Percentiles rank a stretch among this genome's conserved stretches.
These are phyloP conservation scores for Pseudopithomyces chartarum DNA, from an alignment of 2,329 filamentous ascomycete genomes.

Conservation along the genomic window DNA sequence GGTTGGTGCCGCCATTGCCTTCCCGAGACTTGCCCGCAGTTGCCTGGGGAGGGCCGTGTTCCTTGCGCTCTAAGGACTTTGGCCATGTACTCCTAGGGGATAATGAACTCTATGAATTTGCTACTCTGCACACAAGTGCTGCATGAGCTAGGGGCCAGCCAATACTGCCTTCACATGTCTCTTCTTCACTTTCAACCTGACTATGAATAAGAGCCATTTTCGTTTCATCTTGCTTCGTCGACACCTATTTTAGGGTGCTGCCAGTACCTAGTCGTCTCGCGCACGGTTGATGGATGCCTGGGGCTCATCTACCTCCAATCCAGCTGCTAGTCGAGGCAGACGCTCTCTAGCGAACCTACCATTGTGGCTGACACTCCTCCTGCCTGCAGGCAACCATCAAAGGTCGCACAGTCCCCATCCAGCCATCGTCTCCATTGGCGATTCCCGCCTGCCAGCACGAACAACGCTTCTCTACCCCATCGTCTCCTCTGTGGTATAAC, in stretches of 20 bases:
- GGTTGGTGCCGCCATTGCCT: conserved; percentile 12
- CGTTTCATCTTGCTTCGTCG: too few relatives aligned
- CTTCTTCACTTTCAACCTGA: too few relatives aligned
- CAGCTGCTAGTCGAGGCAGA: neutral
- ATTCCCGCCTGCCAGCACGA: neutral
- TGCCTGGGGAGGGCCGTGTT: neutral
- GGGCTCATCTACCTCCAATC: neutral
- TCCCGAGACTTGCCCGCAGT: neutral
- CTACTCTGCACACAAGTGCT: too few relatives aligned
- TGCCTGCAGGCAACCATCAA: neutral
- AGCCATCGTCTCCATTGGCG: neutral
- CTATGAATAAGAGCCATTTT: too few relatives aligned
- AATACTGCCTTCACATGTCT: too few relatives aligned
- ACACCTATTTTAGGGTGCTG: too few relatives aligned
- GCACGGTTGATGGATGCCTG: neutral
- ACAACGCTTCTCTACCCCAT: neutral
- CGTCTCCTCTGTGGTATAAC: neutral
- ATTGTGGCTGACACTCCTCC: neutral
- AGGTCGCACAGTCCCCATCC: neutral
- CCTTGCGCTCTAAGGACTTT: too few relatives aligned
- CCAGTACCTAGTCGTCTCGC: too few relatives aligned
- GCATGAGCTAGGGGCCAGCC: too few relatives aligned
- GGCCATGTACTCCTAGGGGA: too few relatives aligned
- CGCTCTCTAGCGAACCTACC: neutral
- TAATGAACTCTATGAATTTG: too few relatives aligned